Evolutionary conservation across 176 grass and related monocot genomes (phyloP), one percentile per base, ranked within the genome.

Genomic region (Cymbopogon citratus): DNA sequence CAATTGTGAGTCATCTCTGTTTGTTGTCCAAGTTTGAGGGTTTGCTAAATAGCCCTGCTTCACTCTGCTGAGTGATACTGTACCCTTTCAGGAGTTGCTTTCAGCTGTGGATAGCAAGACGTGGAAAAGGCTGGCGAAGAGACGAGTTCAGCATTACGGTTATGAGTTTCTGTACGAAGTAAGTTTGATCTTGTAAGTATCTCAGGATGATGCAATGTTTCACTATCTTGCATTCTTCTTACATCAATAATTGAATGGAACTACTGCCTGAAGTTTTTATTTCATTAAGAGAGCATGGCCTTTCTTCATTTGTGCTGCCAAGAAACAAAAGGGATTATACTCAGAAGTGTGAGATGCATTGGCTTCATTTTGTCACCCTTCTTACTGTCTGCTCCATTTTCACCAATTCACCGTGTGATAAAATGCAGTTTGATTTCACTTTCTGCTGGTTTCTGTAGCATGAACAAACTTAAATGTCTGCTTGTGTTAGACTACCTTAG

Each of bases 121-220:
- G 12, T 98, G 95, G 92, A 91, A 82, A 73, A 90, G 71, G 71
- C 78, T 95, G 75, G 76, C 95, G 13, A 98, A 98, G 89, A 87
- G 95, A 68, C 86, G 84, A 76, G 95, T 95, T 91, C 95, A 98
- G 72, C 95, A 98, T 91, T 98, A 98, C 64, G 92, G 95, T 71
- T 94, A 93, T 73, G 95, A 98, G 65, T 95, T 98, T 88, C 51
- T 93, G 81, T 98, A 98, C 51, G 86, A 91, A 89, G 95, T 98
- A 93, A 91, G 92, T 91, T 71, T 46, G 38, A 83, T 56, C 28
- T 29, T 84, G 81, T 77, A 90, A 79, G 46, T 82, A 87, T 73
- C 61, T 76, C 51, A 51, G 8, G 44, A 39, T 52, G n/a, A 25
- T 36, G 41, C 64, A 34, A 23, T 46, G 18, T 40, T 79, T 51